Percentiles rank a stretch among this genome's conserved stretches.
phyloP scores from a whole-genome alignment of 148 eudicot genomes.

The Rhododendron williamsianum region DNA sequence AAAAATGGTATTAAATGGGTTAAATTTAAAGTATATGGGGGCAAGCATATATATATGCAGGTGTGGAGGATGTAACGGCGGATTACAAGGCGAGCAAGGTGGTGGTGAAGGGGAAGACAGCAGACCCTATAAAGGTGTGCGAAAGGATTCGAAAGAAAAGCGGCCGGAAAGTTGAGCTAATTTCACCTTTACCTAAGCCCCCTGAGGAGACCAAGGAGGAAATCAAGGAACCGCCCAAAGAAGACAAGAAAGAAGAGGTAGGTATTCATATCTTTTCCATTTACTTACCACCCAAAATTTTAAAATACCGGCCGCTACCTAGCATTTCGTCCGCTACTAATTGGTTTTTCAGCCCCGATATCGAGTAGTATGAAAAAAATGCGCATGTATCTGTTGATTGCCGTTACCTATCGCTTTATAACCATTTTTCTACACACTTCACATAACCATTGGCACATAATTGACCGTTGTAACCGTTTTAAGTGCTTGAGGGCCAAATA shows the following conservation, averaged over 20 bases:
- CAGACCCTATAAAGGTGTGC: conserved; percentile 45
- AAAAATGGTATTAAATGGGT: not conserved
- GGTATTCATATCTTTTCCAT: not conserved
- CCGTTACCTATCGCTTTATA: too few relatives aligned
- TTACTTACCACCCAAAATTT: not conserved
- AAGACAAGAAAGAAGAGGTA: conserved; percentile 44
- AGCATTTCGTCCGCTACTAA: not conserved
- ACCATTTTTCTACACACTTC: not conserved
- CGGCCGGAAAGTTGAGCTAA: conserved; percentile 48
- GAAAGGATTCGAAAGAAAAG: conserved; percentile 51
- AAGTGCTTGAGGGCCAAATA: not conserved
- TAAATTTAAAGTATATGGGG: too few relatives aligned
- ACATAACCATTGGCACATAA: not conserved
- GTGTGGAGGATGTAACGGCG: conserved; percentile 61
- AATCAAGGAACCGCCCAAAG: conserved; percentile 17
- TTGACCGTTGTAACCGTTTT: not conserved
- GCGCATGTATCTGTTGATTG: too few relatives aligned
- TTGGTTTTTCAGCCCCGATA: not conserved
- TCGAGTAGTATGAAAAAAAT: not conserved
- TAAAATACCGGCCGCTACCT: too few relatives aligned
- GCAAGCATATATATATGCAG: conserved; percentile 17
- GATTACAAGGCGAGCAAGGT: conserved; percentile 52
- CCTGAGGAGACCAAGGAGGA: conserved; percentile 24
- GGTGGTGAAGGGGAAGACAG: conserved; percentile 56
- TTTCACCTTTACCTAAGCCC: conserved; percentile 55